These are phyloP conservation scores for Ophiocordyceps camponoti-leonardi DNA, from an alignment of 2,329 filamentous ascomycete genomes.

Conservation along the genomic window DNA sequence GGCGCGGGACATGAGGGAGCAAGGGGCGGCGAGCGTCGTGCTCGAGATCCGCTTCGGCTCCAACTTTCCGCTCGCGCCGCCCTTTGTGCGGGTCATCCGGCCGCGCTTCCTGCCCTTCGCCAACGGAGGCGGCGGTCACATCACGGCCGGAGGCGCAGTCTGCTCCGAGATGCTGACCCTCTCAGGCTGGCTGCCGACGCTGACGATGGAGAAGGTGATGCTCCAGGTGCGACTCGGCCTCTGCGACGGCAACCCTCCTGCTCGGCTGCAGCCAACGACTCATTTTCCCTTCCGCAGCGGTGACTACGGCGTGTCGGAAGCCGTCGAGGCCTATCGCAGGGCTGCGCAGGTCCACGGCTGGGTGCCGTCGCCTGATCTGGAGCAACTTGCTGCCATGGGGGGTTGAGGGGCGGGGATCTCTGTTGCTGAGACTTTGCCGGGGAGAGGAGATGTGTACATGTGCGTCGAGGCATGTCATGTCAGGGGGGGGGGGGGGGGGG, in stretches of 20 bases:
- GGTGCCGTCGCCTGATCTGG: constrained; percentile 48
- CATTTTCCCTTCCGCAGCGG: background rate
- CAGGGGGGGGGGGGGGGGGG: too few species aligned
- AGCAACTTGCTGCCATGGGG: constrained; percentile 14
- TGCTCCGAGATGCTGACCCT: constrained; percentile 74
- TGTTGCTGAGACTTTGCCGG: too few species aligned
- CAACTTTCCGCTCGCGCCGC: constrained; percentile 61
- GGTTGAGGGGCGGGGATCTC: background rate
- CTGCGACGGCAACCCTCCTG: constrained; percentile 52
- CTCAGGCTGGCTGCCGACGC: constrained; percentile 61
- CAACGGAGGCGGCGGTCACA: constrained; percentile 65
- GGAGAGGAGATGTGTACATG: too few species aligned
- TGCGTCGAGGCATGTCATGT: too few species aligned
- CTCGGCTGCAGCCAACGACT: constrained; percentile 35
- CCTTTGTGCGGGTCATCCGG: constrained; percentile 68
- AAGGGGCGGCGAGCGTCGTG: constrained; percentile 48
- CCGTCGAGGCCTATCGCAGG: constrained; percentile 54
- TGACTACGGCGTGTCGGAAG: constrained; percentile 54
- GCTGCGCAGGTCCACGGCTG: constrained; percentile 54
- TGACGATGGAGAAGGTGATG: constrained; percentile 61
- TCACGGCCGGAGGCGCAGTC: constrained; percentile 70
- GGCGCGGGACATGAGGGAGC: constrained; percentile 53
- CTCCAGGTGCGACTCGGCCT: constrained; percentile 69
- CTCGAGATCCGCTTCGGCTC: constrained; percentile 68
- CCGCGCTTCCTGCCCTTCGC: constrained; percentile 61